Evolutionary conservation across 495 filamentous ascomycete species (phyloP).

Genomic region (Neurospora sp.): DNA sequence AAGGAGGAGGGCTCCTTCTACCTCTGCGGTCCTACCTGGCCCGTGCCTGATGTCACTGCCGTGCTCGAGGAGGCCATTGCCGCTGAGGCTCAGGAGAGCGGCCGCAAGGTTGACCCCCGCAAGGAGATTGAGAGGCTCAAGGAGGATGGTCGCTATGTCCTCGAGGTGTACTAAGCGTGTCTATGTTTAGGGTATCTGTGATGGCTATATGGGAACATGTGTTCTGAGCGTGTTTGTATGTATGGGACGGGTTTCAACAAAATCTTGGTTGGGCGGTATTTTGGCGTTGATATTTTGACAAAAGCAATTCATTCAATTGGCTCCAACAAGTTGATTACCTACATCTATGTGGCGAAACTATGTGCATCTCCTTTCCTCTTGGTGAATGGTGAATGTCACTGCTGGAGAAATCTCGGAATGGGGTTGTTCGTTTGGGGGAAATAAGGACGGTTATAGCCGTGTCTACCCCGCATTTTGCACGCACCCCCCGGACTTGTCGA

Average conservation of each 20-base stretch:
- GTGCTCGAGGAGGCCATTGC: constrained; percentile 90
- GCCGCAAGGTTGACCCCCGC: constrained; percentile 73
- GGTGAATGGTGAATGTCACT: neutral
- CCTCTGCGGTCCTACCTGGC: constrained; percentile 96
- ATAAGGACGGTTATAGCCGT: neutral
- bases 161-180: constrained; percentile 75
- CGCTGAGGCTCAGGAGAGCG: constrained; percentile 53
- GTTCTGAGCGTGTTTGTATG: neutral
- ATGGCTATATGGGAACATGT: neutral
- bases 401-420: neutral
- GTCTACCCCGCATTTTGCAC: neutral
- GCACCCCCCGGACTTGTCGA: neutral
- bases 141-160: constrained; percentile 85
- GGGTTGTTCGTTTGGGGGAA: neutral
- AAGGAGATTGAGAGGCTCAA: constrained; percentile 96
- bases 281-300: neutral
- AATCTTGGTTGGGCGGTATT: neutral
- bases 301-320: neutral
- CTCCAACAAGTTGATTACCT: neutral
- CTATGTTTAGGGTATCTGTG: neutral
- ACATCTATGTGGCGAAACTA: neutral
- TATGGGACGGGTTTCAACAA: neutral
- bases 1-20: constrained; percentile 87
- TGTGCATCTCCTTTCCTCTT: neutral
- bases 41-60: constrained; percentile 93